Conservation (phyloP, 2,329 filamentous ascomycete genomes). For the Dothistroma septosporum region DNA sequence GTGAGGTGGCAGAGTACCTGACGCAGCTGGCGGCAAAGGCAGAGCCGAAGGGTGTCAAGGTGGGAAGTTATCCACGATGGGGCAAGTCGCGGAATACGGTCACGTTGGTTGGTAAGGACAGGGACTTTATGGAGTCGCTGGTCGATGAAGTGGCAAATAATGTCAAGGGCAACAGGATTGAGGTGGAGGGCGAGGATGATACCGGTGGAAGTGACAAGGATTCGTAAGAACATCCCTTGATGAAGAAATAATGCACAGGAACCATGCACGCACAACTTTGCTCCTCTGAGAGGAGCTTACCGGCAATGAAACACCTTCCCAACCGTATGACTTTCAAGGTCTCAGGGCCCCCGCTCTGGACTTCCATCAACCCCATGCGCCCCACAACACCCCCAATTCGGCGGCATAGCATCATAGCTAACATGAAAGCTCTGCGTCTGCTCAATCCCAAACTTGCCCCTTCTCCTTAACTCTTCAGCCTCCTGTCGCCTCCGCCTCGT, state of each 20-base stretch:
- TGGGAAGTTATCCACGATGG: constrained; percentile 93
- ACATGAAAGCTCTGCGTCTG: constrained; percentile 6
- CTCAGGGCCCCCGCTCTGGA: background rate
- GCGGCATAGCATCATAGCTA: background rate
- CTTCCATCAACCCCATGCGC: background rate
- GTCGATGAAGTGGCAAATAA: constrained; percentile 72
- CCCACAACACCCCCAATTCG: background rate
- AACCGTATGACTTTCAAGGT: no score
- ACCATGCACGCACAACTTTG: background rate
- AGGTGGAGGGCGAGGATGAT: constrained; percentile 61
- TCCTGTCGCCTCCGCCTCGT: background rate
- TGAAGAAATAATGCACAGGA: background rate
- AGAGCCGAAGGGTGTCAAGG: constrained; percentile 75
- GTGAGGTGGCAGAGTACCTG: constrained; percentile 75
- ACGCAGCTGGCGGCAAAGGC: constrained; percentile 73
- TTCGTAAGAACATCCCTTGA: constrained; percentile 13
- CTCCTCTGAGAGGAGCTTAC: background rate
- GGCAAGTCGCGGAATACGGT: constrained; percentile 83
- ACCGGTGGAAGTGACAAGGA: constrained; percentile 41
- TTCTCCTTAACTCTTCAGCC: background rate
- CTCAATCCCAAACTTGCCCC: constrained; percentile 8
- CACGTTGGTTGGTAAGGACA: constrained; percentile 75
- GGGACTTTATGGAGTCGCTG: constrained; percentile 71
- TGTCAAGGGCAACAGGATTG: constrained; percentile 67
- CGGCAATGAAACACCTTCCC: background rate